Conservation (phyloP, 1,284 basidiomycete genomes). For the Leccinum pachyderme region DNA sequence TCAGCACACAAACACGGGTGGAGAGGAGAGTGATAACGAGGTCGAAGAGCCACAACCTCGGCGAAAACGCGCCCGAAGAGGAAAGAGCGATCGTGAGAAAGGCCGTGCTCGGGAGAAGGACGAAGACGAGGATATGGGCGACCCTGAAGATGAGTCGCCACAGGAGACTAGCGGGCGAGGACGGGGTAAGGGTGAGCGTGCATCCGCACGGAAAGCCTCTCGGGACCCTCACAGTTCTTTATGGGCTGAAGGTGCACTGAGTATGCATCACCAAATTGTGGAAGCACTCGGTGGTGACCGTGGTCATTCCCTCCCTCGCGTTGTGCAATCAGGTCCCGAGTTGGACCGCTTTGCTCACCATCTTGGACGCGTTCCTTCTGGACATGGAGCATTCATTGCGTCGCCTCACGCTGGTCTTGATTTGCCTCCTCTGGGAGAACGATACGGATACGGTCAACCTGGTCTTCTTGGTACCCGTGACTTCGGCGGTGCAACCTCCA, state of each 20-base stretch:
- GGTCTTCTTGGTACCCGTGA: constrained; percentile 33
- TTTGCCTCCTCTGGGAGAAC: constrained; percentile 49
- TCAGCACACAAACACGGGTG: constrained; percentile 40
- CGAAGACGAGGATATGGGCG: constrained; percentile 52
- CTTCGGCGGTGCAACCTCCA: constrained; percentile 38
- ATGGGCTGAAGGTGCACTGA: constrained; percentile 36
- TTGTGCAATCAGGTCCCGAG: constrained; percentile 29
- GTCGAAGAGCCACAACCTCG: constrained; percentile 48
- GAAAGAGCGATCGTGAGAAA: constrained; percentile 38
- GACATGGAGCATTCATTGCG: constrained; percentile 33
- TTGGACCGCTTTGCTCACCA: constrained; percentile 34
- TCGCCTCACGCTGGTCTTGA: constrained; percentile 51
- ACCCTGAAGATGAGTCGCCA: constrained; percentile 38
- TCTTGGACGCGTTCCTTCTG: constrained; percentile 36
- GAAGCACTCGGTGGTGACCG: constrained; percentile 35
- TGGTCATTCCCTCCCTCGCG: constrained; percentile 34
- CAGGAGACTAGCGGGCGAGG: constrained; percentile 27
- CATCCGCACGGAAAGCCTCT: constrained; percentile 37
- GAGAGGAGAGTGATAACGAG: constrained; percentile 60
- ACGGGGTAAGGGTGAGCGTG: constrained; percentile 35
- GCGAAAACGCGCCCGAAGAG: constrained; percentile 52
- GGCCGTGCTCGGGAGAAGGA: constrained; percentile 38
- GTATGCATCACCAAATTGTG: constrained; percentile 35
- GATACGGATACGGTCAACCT: constrained; percentile 35
- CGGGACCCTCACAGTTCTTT: constrained; percentile 37